Evolutionary conservation across 441 rosid species (phyloP).

Genomic region (Eutrema salsugineum): DNA sequence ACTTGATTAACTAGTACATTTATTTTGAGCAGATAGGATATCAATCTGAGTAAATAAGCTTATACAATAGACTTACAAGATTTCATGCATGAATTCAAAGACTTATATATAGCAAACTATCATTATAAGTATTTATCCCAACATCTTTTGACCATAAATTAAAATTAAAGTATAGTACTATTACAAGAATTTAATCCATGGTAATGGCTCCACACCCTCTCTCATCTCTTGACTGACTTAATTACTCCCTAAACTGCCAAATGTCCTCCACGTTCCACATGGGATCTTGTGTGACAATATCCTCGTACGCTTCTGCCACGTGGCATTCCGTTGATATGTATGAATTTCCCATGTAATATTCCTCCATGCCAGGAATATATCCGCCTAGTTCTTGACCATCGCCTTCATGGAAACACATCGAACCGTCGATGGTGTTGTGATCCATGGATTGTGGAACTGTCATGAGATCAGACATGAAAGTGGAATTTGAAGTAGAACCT

Average conservation of each 20-base stretch:
- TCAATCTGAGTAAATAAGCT: not conserved
- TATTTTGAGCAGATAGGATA: not conserved
- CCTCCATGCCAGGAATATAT: constrained; percentile 33
- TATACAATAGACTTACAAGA: not conserved
- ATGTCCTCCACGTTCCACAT: constrained; percentile 56
- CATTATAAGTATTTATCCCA: not conserved
- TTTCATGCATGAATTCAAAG: not conserved
- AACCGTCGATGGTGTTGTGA: constrained; percentile 23
- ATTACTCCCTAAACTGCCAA: constrained; percentile 52
- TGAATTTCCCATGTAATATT: constrained; percentile 28
- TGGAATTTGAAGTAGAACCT: constrained; percentile 16
- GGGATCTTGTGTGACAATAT: constrained; percentile 35
- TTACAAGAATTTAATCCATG: not conserved
- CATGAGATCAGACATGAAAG: constrained; percentile 18
- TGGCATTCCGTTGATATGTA: constrained; percentile 23
- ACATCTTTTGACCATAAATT: not conserved
- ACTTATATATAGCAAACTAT: not conserved
- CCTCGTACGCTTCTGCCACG: constrained; percentile 17
- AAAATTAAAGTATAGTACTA: not conserved
- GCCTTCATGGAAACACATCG: constrained; percentile 20
- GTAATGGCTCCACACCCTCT: constrained; percentile 1
- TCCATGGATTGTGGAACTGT: constrained; percentile 19
- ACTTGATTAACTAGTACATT: not conserved
- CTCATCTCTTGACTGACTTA: constrained; percentile 23
- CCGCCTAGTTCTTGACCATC: constrained; percentile 28